These are phyloP conservation scores for Fusarium xyrophilum DNA, from an alignment of 2,329 filamentous ascomycete species.

Conservation along the genomic window DNA sequence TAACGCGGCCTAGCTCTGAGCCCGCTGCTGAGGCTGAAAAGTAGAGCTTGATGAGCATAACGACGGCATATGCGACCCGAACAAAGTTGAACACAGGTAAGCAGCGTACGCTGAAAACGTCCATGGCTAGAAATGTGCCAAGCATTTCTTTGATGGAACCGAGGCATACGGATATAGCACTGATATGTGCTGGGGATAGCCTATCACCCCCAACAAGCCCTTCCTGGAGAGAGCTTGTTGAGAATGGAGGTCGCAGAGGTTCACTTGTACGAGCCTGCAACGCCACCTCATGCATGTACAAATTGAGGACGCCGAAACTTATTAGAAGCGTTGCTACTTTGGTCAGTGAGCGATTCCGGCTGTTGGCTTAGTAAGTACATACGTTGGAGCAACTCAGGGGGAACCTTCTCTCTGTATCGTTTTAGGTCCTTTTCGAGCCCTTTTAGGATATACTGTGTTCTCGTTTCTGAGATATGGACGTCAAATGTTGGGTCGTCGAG, in stretches of 20 bases:
- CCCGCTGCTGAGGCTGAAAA: slow-evolving; percentile 69
- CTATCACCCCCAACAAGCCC: slow-evolving; percentile 52
- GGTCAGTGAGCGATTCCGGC: slow-evolving; percentile 17
- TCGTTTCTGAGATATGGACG: slow-evolving; percentile 65
- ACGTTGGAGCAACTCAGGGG: slow-evolving; percentile 62
- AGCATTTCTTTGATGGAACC: slow-evolving; percentile 71
- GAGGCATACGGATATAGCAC: slow-evolving; percentile 71
- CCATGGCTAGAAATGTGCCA: slow-evolving; percentile 68
- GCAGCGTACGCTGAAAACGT: slow-evolving; percentile 64
- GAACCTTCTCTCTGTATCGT: slow-evolving; percentile 63
- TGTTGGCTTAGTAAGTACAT: slow-evolving; percentile 42
- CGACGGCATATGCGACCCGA: slow-evolving; percentile 73
- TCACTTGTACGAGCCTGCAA: slow-evolving; percentile 71
- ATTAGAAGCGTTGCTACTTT: slow-evolving; percentile 65
- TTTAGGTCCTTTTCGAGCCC: slow-evolving; percentile 70
- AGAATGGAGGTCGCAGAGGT: slow-evolving; percentile 57
- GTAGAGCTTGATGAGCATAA: slow-evolving; percentile 77
- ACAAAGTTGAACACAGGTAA: slow-evolving; percentile 76
- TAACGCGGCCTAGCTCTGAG: slow-evolving; percentile 72
- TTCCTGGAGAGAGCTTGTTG: slow-evolving; percentile 54
- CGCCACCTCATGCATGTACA: slow-evolving; percentile 79
- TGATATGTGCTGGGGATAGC: slow-evolving; percentile 63
- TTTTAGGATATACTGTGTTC: slow-evolving; percentile 69
- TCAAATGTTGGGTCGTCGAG: slow-evolving; percentile 67
- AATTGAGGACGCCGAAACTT: slow-evolving; percentile 68